Evolutionary conservation across 225 moss, liverwort and hornwort genomes (phyloP).

Genomic region (Bryoerythrophyllum caledonicum): DNA sequence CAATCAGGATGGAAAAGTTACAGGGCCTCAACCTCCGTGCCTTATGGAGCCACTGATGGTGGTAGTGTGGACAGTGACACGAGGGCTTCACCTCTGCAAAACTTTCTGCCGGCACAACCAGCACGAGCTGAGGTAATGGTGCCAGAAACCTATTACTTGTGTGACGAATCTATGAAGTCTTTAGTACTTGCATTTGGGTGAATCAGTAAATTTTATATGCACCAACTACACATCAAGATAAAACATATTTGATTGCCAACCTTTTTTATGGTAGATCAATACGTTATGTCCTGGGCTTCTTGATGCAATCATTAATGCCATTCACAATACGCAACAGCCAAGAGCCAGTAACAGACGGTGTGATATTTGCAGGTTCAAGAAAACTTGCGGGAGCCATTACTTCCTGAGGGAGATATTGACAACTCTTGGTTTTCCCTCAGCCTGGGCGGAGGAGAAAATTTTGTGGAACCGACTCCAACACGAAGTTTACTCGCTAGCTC

Average conservation of each 20-base stretch:
- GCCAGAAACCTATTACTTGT: constrained; percentile 6
- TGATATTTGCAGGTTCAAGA: constrained; percentile 63
- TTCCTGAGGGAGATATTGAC: constrained; percentile 70
- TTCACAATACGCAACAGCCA: not conserved
- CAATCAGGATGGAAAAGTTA: constrained; percentile 67
- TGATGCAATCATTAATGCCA: not conserved
- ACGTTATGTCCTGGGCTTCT: not conserved
- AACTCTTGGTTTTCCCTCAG: constrained; percentile 92
- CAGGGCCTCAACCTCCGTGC: constrained; percentile 44
- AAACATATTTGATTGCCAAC: constrained; percentile 11
- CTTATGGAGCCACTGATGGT: constrained; percentile 71
- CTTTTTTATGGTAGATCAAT: not conserved
- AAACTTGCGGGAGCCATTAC: constrained; percentile 57
- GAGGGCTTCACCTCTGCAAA: constrained; percentile 73
- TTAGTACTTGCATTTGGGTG: constrained; percentile 1
- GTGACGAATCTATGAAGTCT: not conserved
- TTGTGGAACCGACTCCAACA: constrained; percentile 42
- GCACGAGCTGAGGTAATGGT: constrained; percentile 71
- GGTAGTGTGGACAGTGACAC: constrained; percentile 74
- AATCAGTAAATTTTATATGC: not conserved
- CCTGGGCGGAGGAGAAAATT: constrained; percentile 66
- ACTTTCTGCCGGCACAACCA: constrained; percentile 89
- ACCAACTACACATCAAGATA: not conserved
- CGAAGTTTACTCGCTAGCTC: constrained; percentile 46
- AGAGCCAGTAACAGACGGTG: constrained; percentile 8